These are phyloP conservation scores for Paraleonurus japonicus DNA, from an alignment of 257 asterid genomes.

Conservation along the genomic window DNA sequence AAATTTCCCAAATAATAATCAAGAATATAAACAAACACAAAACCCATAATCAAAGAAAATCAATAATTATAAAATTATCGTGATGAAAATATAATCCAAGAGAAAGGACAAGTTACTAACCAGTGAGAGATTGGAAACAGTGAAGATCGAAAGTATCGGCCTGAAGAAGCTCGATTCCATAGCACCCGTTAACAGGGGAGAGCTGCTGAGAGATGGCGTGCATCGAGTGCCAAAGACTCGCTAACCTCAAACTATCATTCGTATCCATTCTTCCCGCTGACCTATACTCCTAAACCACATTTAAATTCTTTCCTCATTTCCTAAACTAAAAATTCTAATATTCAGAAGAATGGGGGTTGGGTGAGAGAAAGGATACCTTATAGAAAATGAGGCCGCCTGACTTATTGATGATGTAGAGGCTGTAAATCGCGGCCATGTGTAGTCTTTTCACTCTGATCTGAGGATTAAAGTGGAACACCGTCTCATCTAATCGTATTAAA, in stretches of 20 bases:
- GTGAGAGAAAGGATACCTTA: constrained; percentile 40
- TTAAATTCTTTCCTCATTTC: background rate
- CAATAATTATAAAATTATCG: background rate
- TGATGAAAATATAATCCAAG: background rate
- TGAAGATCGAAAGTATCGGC: constrained; percentile 97
- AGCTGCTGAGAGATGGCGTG: constrained; percentile 98
- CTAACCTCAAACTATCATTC: constrained; percentile 85
- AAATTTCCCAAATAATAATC: background rate
- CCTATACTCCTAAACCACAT: constrained; percentile 59
- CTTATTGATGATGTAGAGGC: constrained; percentile 86
- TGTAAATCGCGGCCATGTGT: constrained; percentile 82
- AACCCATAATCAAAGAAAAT: background rate
- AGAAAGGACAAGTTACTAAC: constrained; percentile 26
- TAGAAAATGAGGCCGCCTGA: constrained; percentile 93
- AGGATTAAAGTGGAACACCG: no score
- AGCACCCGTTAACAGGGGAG: constrained; percentile 79
- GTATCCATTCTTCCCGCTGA: constrained; percentile 95
- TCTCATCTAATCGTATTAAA: no score
- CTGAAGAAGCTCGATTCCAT: constrained; percentile 90
- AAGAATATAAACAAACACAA: background rate
- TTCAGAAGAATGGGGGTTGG: background rate
- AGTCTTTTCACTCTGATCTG: constrained; percentile 2
- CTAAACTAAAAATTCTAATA: background rate
- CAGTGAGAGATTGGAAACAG: constrained; percentile 92
- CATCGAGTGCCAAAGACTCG: constrained; percentile 99